Conservation (phyloP, 176 grass and related monocot species). For the Oryza meridionalis region DNA sequence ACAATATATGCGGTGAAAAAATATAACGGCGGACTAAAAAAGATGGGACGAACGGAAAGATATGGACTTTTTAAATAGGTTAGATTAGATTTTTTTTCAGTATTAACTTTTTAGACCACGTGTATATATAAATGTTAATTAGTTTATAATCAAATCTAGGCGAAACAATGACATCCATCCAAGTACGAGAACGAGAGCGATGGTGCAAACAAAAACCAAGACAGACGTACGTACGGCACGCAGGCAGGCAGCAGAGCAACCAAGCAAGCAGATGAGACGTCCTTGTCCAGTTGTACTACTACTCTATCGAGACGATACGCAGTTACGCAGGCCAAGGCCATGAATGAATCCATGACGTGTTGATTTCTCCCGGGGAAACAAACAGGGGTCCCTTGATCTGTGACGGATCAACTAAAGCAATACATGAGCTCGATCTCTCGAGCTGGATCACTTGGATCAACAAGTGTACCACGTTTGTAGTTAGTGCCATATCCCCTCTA, state of each 20-base stretch:
- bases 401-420: background rate
- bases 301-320: background rate
- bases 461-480: background rate
- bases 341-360: background rate
- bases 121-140: no score
- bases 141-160: no score
- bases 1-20: no score
- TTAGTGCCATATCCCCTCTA: background rate
- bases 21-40: no score
- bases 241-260: background rate
- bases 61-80: no score
- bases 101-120: no score
- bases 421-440: background rate
- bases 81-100: no score
- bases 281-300: background rate
- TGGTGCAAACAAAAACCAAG: background rate
- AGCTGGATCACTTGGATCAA: background rate
- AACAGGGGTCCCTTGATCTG: background rate
- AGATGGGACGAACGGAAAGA: no score
- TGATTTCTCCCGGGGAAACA: conserved; percentile 4
- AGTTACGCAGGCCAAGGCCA: background rate
- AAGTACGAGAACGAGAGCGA: background rate
- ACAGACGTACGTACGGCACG: background rate
- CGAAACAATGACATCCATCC: no score
- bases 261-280: background rate